phyloP scores from a whole-genome alignment of 306 rosid genomes.

The Fragaria iinumae region DNA sequence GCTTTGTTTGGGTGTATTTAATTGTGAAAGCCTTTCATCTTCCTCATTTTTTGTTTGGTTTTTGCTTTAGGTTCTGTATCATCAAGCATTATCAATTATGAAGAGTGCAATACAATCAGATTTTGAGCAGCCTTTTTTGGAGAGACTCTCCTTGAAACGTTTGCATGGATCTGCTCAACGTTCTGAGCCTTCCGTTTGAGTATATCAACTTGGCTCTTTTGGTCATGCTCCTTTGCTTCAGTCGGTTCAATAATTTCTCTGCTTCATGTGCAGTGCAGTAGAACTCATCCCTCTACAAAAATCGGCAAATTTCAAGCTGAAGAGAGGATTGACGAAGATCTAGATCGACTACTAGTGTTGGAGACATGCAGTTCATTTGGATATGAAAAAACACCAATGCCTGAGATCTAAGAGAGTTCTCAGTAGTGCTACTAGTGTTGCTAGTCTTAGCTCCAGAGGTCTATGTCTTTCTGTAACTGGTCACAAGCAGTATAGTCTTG shows the following conservation, averaged over 20 bases:
- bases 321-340: not conserved
- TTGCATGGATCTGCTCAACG: no score
- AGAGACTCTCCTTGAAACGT: no score
- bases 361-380: not conserved
- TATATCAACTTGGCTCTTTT: no score
- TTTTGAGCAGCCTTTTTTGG: not conserved
- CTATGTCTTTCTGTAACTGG: not conserved
- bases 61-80: not conserved
- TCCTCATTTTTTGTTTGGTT: not conserved
- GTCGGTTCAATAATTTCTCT: not conserved
- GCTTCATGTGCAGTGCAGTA: not conserved
- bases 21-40: no score
- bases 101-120: not conserved
- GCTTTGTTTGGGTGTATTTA: not conserved
- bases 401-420: not conserved
- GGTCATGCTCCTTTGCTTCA: not conserved
- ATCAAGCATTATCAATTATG: not conserved
- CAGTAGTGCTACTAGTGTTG: not conserved
- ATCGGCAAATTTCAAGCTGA: not conserved
- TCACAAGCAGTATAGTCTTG: not conserved
- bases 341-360: not conserved
- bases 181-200: no score
- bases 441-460: not conserved
- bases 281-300: not conserved
- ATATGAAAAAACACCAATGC: not conserved